phyloP scores from a whole-genome alignment of 345 rosid genomes.

The Erodium maritimum region DNA sequence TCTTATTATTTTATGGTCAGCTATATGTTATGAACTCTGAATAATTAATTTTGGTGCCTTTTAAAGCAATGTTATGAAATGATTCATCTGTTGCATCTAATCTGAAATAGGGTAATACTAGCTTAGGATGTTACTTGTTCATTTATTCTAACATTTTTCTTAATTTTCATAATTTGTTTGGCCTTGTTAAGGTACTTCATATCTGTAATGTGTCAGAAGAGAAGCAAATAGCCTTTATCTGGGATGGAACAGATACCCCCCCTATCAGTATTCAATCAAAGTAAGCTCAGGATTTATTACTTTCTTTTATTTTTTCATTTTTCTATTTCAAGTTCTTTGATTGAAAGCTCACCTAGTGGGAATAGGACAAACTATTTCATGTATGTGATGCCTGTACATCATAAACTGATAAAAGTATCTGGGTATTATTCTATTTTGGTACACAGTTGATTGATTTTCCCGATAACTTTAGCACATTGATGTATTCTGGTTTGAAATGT shows the following conservation, averaged over 20 bases:
- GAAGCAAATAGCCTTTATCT: conserved; percentile 35
- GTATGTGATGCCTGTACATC: no score
- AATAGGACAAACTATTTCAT: no score
- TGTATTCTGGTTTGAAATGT: no score
- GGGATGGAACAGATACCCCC: conserved; percentile 88
- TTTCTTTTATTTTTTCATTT: neutral
- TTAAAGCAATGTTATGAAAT: neutral
- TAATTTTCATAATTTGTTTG: conserved; percentile 11
- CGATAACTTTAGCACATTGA: no score
- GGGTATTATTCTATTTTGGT: no score
- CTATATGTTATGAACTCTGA: no score
- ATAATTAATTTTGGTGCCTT: no score
- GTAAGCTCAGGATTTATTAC: conserved; percentile 28
- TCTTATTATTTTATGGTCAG: no score
- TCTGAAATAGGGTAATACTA: neutral
- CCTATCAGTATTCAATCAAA: conserved; percentile 26
- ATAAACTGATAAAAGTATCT: no score
- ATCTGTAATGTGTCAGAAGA: conserved; percentile 23
- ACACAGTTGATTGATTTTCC: no score
- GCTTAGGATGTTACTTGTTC: no score
- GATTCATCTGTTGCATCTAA: neutral
- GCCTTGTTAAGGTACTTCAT: conserved; percentile 44
- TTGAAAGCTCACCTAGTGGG: no score
- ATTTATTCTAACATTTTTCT: neutral
- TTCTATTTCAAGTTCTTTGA: neutral